These are phyloP conservation scores for Populus trichocarpa DNA, from an alignment of 441 rosid genomes.

Conservation along the genomic window DNA sequence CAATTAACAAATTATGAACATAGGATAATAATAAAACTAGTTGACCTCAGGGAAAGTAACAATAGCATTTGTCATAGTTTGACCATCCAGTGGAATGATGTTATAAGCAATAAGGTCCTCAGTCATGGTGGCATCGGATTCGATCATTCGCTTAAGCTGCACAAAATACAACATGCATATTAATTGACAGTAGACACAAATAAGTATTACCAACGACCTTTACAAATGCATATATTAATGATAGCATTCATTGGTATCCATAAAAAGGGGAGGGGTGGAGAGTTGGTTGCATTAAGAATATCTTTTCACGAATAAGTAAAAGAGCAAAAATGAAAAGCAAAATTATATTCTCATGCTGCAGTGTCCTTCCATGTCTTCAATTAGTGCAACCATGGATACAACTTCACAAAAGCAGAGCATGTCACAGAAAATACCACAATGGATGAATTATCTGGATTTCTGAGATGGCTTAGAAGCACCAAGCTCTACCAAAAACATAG, in stretches of 20 bases:
- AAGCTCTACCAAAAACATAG: neutral
- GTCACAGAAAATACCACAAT: neutral
- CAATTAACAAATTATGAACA: constrained; percentile 17
- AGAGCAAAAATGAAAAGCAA: neutral
- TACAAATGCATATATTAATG: neutral
- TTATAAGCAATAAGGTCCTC: constrained; percentile 92
- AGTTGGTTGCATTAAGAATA: neutral
- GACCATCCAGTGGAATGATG: constrained; percentile 82
- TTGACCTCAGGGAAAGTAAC: constrained; percentile 72
- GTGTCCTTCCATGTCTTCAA: neutral
- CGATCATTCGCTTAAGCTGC: constrained; percentile 83
- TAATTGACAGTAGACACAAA: neutral
- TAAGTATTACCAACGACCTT: neutral
- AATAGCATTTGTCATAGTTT: constrained; percentile 65
- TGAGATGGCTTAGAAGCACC: neutral
- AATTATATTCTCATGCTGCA: neutral
- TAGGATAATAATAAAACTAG: constrained; percentile 16
- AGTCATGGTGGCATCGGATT: constrained; percentile 91
- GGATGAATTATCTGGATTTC: neutral
- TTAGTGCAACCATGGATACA: neutral
- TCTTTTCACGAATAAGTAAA: neutral
- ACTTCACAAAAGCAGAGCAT: neutral
- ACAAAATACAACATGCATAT: constrained; percentile 9
- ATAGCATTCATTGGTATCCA: neutral
- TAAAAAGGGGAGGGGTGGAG: no score